Conservation (phyloP, 1,284 basidiomycete genomes). For the Sutorius eximius region DNA sequence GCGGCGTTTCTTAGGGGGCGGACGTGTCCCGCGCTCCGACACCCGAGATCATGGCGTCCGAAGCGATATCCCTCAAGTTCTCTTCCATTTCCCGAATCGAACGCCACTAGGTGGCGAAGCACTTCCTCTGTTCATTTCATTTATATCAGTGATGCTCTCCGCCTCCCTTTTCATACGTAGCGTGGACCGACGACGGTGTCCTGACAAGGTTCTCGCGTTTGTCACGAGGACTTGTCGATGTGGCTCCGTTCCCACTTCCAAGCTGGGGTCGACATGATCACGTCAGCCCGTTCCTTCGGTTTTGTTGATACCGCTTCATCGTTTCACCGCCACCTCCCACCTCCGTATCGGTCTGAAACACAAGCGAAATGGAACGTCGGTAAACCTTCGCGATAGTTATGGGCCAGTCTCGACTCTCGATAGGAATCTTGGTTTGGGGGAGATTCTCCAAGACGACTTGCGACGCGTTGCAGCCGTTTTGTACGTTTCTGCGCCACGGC, state of each 20-base stretch:
- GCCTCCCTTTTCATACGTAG: not conserved
- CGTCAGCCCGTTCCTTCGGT: not conserved
- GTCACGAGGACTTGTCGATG: not conserved
- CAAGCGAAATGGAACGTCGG: not conserved
- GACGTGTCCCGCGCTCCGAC: not conserved
- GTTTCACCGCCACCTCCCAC: not conserved
- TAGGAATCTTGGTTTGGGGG: not conserved
- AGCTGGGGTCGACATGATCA: not conserved
- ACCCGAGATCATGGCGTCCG: not conserved
- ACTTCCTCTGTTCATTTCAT: not conserved
- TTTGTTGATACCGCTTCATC: not conserved
- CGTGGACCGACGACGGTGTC: not conserved
- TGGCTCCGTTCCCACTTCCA: not conserved
- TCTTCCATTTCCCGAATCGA: not conserved
- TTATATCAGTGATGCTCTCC: not conserved
- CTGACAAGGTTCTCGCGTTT: not conserved
- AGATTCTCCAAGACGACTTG: not conserved
- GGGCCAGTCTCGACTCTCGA: not conserved
- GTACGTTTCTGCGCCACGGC: not conserved
- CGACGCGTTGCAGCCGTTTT: not conserved
- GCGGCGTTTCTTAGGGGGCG: not conserved
- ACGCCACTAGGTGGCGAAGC: not conserved
- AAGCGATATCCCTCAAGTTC: not conserved
- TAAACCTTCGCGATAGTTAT: not conserved
- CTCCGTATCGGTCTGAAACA: not conserved